Conservation (phyloP, 768 basidiomycete genomes). For the Termitomyces sp. region DNA sequence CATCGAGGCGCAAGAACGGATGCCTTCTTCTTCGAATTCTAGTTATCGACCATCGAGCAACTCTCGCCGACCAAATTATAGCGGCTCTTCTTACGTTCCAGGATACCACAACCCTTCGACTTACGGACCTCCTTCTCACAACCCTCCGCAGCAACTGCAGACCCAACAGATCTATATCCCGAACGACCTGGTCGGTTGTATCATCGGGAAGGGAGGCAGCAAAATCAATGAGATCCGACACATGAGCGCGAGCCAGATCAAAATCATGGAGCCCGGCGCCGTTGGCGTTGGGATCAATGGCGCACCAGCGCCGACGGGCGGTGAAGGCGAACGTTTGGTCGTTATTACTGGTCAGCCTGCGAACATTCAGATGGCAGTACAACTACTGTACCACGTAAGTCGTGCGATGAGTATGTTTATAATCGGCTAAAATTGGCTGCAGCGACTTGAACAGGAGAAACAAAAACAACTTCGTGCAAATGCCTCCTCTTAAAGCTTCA, state of each 20-base stretch:
- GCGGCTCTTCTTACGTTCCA: constrained; percentile 68
- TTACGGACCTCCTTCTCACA: constrained; percentile 43
- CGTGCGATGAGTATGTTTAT: neutral
- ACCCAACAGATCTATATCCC: constrained; percentile 99
- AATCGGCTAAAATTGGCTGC: constrained; percentile 5
- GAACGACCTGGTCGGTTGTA: constrained; percentile 93
- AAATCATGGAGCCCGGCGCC: constrained; percentile 97
- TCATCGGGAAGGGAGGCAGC: constrained; percentile 96
- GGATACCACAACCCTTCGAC: constrained; percentile 51
- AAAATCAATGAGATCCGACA: constrained; percentile 99
- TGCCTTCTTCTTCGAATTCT: constrained; percentile 63
- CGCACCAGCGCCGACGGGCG: constrained; percentile 63
- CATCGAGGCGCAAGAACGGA: constrained; percentile 84
- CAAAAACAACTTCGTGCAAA: constrained; percentile 64
- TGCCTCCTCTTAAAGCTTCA: constrained; percentile 14
- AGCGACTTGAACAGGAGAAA: constrained; percentile 88
- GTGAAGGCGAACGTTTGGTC: constrained; percentile 87
- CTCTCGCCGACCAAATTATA: constrained; percentile 38
- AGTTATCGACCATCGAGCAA: constrained; percentile 65
- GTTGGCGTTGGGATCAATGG: constrained; percentile 63
- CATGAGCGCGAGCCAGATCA: constrained; percentile 93
- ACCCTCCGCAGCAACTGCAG: constrained; percentile 72
- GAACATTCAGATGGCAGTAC: constrained; percentile 96
- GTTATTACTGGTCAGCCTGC: constrained; percentile 95
- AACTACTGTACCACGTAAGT: constrained; percentile 79